A percentile compares a stretch with the other conserved stretches of the same genome.
Evolutionary conservation across 257 asterid species (phyloP).

Genomic region (Plantago ovata): DNA sequence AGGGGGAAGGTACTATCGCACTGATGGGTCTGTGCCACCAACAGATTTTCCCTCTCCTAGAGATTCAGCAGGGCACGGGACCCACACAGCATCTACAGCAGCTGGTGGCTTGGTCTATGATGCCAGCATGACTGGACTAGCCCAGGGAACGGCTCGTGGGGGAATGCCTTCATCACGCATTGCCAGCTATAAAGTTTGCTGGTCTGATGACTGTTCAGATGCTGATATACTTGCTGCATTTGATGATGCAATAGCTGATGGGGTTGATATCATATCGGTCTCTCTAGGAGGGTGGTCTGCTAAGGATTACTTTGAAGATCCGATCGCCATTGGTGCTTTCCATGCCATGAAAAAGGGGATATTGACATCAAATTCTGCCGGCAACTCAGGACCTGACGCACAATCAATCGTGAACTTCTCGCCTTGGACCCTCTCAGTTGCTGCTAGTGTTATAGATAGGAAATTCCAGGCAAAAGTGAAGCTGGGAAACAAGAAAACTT

Average conservation of each 20-base stretch:
- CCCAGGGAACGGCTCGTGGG: conserved; percentile 58
- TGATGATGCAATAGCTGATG: too few relatives aligned
- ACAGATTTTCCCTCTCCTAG: conserved; percentile 49
- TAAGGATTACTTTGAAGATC: conserved; percentile 62
- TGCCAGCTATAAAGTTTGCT: conserved; percentile 67
- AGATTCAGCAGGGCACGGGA: conserved; percentile 67
- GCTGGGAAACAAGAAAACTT: conserved; percentile 47
- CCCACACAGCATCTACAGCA: conserved; percentile 69
- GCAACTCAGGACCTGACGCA: conserved; percentile 65
- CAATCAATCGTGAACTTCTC: conserved; percentile 56
- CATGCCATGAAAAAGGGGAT: conserved; percentile 68
- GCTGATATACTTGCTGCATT: too few relatives aligned
- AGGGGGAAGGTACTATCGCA: conserved; percentile 60
- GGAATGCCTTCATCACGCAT: conserved; percentile 61
- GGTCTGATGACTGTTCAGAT: conserved; percentile 42
- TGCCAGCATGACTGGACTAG: conserved; percentile 62
- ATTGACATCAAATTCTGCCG: conserved; percentile 58
- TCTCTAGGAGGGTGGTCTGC: conserved; percentile 63
- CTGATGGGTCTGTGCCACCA: conserved; percentile 15
- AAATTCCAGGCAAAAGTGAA: conserved; percentile 37
- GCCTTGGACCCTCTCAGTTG: conserved; percentile 75
- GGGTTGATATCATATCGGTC: conserved; percentile 68
- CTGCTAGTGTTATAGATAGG: conserved; percentile 64
- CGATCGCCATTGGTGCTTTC: too few relatives aligned
- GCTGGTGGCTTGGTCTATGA: conserved; percentile 43